phyloP scores from a whole-genome alignment of 2,329 filamentous ascomycete genomes.

The Cytospora schulzeri region DNA sequence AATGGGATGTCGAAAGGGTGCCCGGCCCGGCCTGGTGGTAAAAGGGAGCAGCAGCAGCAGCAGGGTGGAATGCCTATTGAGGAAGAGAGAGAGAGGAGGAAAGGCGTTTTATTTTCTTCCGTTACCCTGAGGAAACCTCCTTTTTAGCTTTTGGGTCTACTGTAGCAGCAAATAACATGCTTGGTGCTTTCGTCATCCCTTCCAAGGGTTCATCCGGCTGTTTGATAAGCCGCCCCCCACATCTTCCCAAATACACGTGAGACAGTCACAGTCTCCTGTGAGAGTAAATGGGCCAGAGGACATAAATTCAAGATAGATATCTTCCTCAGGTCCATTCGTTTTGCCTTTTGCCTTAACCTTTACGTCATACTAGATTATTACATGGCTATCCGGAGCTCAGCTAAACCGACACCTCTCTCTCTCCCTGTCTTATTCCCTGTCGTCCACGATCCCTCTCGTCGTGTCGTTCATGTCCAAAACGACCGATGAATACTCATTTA shows the following conservation, averaged over 20 bases:
- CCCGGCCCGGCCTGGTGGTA: too few relatives aligned
- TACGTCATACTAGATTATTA: constrained; percentile 16
- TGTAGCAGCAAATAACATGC: constrained; percentile 22
- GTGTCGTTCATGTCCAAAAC: background rate
- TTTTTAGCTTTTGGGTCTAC: constrained; percentile 15
- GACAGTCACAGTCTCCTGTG: too few relatives aligned
- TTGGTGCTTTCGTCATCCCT: constrained; percentile 10
- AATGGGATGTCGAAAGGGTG: too few relatives aligned
- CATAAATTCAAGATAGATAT: background rate
- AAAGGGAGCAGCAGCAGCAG: too few relatives aligned
- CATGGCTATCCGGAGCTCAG: background rate
- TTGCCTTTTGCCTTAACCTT: constrained; percentile 13
- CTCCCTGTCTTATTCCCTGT: background rate
- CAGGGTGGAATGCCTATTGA: background rate
- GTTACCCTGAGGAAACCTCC: constrained; percentile 17
- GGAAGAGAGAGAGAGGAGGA: background rate
- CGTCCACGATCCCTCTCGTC: background rate
- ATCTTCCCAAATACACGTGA: too few relatives aligned
- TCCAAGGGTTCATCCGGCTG: too few relatives aligned
- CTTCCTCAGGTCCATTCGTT: background rate
- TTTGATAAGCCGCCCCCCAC: background rate
- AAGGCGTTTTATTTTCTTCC: constrained; percentile 1
- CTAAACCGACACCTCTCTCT: background rate
- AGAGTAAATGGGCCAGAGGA: background rate
- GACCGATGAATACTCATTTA: constrained; percentile 14